phyloP scores from a whole-genome alignment of 2,329 filamentous ascomycete species.

The Thielaviopsis populi region DNA sequence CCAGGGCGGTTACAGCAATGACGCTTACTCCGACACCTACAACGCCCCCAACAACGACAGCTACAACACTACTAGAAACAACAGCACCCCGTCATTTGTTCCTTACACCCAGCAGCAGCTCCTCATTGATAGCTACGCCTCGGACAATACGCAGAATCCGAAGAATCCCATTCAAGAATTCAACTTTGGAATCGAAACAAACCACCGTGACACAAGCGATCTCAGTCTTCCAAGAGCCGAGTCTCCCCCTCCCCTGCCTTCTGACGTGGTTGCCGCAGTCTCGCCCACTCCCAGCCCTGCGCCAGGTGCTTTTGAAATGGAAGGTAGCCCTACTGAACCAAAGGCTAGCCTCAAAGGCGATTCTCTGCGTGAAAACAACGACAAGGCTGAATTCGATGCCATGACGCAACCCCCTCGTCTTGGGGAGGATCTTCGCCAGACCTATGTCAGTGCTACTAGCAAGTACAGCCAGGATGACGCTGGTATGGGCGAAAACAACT shows the following conservation, averaged over 20 bases:
- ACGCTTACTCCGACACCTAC: not conserved
- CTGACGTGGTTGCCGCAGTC: slow-evolving; percentile 41
- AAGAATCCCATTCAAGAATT: slow-evolving; percentile 8
- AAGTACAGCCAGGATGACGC: slow-evolving; percentile 49
- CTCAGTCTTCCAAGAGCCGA: slow-evolving; percentile 40
- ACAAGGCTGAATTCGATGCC: slow-evolving; percentile 56
- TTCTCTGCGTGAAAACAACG: not conserved
- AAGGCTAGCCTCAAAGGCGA: not conserved
- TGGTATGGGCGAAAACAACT: not conserved
- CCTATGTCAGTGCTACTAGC: slow-evolving; percentile 50
- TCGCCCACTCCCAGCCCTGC: slow-evolving; percentile 2
- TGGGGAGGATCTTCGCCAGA: slow-evolving; percentile 21
- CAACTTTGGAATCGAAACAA: slow-evolving; percentile 27
- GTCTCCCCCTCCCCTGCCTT: slow-evolving; percentile 46
- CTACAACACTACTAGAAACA: slow-evolving; percentile 18
- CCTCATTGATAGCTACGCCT: slow-evolving; percentile 24
- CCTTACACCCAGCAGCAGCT: slow-evolving; percentile 17
- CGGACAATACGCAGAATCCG: slow-evolving; percentile 14
- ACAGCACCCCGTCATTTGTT: slow-evolving; percentile 2
- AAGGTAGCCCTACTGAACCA: slow-evolving; percentile 33
- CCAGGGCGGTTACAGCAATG: slow-evolving; percentile 2
- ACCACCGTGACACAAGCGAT: slow-evolving; percentile 27
- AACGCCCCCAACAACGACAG: slow-evolving; percentile 22
- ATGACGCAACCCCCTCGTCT: slow-evolving; percentile 50
- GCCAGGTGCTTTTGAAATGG: slow-evolving; percentile 51